phyloP scores from a whole-genome alignment of 169 alveolate genomes.

The Babesia bovis region DNA sequence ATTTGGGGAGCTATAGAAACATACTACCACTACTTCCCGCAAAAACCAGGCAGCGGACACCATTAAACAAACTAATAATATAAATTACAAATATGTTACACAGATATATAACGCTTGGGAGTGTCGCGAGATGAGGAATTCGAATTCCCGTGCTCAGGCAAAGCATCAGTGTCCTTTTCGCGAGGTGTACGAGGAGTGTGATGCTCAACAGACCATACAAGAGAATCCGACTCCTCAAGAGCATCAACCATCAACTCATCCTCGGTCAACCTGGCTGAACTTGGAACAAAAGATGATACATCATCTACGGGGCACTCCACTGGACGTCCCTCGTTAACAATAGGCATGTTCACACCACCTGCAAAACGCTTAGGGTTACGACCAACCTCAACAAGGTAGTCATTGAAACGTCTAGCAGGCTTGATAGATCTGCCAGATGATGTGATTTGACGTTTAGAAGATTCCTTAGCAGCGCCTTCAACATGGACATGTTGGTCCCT shows the following conservation, averaged over 20 bases:
- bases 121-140: conserved; percentile 22
- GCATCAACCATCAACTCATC: neutral
- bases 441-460: neutral
- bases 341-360: no score
- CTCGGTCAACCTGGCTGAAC: no score
- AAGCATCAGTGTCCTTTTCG: neutral
- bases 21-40: conserved; percentile 34
- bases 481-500: neutral
- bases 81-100: neutral
- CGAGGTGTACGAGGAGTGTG: neutral
- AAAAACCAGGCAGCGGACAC: conserved; percentile 24
- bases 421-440: conserved; percentile 30
- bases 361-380: conserved; percentile 2
- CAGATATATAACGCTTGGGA: conserved; percentile 28
- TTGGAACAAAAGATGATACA: no score
- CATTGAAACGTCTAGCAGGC: conserved; percentile 15
- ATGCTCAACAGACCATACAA: conserved; percentile 19
- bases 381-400: conserved; percentile 14
- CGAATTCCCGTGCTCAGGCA: conserved; percentile 6
- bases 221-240: neutral
- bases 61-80: conserved; percentile 9
- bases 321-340: no score
- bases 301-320: no score
- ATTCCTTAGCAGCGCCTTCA: neutral
- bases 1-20: conserved; percentile 50